A percentile compares a stretch with the other conserved stretches of the same genome.
Evolutionary conservation across 208 protist species (phyloP).

Genomic region (Trypanosoma mega): DNA sequence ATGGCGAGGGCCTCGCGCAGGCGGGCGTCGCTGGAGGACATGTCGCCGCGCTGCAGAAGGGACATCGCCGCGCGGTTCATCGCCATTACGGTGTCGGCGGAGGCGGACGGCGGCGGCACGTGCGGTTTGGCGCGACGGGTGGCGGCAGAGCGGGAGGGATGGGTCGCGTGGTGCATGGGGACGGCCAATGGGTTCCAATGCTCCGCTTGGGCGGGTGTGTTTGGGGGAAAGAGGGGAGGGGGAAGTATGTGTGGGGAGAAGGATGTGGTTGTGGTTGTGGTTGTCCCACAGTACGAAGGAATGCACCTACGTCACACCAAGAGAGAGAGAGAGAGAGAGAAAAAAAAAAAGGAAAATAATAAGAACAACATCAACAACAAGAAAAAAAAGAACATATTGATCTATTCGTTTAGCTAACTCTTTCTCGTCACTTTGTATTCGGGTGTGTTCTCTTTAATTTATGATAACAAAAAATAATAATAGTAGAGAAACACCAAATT

Average conservation of each 20-base stretch:
- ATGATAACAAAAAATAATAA: too few species aligned
- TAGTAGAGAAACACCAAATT: too few species aligned
- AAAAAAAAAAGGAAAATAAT: constrained; percentile 14
- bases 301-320: constrained; percentile 3
- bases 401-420: too few species aligned
- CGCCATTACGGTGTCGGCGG: constrained; percentile 40
- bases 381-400: background rate
- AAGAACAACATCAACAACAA: constrained; percentile 12
- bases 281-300: background rate
- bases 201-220: too few species aligned
- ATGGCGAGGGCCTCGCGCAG: constrained; percentile 34
- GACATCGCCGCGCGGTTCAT: constrained; percentile 77
- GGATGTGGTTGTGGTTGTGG: constrained; percentile 3
- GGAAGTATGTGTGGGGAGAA: too few species aligned
- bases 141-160: too few species aligned
- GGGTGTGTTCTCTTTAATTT: too few species aligned
- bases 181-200: too few species aligned
- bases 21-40: constrained; percentile 31
- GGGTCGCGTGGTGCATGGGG: too few species aligned
- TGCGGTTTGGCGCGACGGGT: too few species aligned
- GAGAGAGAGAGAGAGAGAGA: constrained; percentile 6
- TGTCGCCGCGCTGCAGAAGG: constrained; percentile 43
- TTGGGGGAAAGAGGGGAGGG: too few species aligned
- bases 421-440: too few species aligned
- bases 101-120: background rate